These are phyloP conservation scores for Rhododendron henanense DNA, from an alignment of 148 eudicot genomes.

Conservation along the genomic window DNA sequence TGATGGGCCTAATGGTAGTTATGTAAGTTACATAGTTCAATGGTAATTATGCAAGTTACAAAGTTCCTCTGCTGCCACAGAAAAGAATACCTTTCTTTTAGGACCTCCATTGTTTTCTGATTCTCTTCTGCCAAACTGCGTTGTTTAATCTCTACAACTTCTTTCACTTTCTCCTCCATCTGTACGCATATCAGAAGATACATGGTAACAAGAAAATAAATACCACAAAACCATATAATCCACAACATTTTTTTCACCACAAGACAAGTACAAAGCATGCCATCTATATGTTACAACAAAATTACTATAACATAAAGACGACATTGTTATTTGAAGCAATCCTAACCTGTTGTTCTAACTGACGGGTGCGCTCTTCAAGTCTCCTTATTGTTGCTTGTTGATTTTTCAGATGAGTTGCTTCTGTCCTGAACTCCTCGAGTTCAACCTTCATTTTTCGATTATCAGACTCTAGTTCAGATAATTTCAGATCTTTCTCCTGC, in stretches of 20 bases:
- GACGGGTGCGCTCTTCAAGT: slow-evolving; percentile 97
- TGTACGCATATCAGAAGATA: slow-evolving; percentile 19
- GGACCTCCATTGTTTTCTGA: slow-evolving; percentile 83
- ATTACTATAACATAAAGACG: background rate
- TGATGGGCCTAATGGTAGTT: background rate
- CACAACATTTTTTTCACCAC: background rate
- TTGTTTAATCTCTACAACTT: slow-evolving; percentile 95
- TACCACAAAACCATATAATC: background rate
- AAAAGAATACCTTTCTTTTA: slow-evolving; percentile 76
- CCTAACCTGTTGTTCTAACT: slow-evolving; percentile 84
- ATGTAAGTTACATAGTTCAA: background rate
- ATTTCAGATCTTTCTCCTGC: slow-evolving; percentile 76
- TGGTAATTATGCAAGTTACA: background rate
- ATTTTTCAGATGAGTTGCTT: slow-evolving; percentile 93
- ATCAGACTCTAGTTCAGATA: slow-evolving; percentile 87
- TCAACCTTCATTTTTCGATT: slow-evolving; percentile 95
- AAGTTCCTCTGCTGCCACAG: background rate
- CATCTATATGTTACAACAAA: background rate
- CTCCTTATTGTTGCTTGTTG: slow-evolving; percentile 98
- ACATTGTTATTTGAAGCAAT: background rate
- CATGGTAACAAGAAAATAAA: background rate
- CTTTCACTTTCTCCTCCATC: slow-evolving; percentile 99
- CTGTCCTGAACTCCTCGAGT: slow-evolving; percentile 93
- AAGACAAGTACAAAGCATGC: background rate
- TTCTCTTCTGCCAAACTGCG: slow-evolving; percentile 98